Base-by-base conservation (phyloP, 129 eudicot species). In the Centrapalus pauciflorus region DNA sequence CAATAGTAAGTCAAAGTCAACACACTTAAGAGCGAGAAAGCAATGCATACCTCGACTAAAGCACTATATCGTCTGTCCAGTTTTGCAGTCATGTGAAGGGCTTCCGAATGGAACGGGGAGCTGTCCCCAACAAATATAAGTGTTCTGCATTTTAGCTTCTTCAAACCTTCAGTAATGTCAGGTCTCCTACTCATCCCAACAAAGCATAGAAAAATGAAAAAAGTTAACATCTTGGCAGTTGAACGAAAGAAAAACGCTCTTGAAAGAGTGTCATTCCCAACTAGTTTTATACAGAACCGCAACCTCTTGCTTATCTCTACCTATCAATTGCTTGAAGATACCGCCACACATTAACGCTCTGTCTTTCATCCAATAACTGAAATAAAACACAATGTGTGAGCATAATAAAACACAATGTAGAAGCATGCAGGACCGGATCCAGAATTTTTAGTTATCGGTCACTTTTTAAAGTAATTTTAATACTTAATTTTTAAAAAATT, bases 311-410 rank as follows among this genome's bases (percentile, higher is more conserved):
- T 17, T 7, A 19, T 50, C 24, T 55, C 55, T 78, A 88, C 96
- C 83, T 78, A 48, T 89, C 85, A 52, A 94, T 86, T 33, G 97
- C 89, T 84, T 94, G 93, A 68, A 94, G 99, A 81, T 84, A 94
- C 65, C 97, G 82, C 88, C 86, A 77, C 61, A 94, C 88, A 24
- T 94, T 94, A 29, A 61, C 43, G 65, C 97, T 82, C 66, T 94
- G 96, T 77, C 95, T 89, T 87, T 94, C 99, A 46, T 89, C 95
- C 67, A 94, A 76, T 59, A 89, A 76, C 99, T 94, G 81, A 35
- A 59, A n/a, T 13, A 17, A 35, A 29, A 23, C 20, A 24, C 0
- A n/a, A 24, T 5, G 14, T 32, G 14, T 50, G 14, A 64, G 74
- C 63, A 33, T 62, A 61, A 64, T 16, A 59, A 64, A n/a, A 20